phyloP scores from a whole-genome alignment of 768 basidiomycete species.

The Termitomyces sp. region DNA sequence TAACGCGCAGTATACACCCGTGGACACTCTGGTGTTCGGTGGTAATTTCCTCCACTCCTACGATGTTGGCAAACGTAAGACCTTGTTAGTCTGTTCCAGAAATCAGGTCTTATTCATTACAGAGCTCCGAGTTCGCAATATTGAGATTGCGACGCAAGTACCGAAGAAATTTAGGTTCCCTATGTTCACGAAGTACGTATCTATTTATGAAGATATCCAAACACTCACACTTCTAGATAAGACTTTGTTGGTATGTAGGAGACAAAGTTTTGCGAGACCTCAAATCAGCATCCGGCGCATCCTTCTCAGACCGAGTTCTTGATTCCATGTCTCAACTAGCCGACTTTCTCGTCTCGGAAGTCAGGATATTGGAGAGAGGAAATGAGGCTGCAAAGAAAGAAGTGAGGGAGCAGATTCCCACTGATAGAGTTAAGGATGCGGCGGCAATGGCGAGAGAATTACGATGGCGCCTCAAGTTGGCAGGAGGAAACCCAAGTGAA shows the following conservation, averaged over 20 bases:
- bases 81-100: background rate
- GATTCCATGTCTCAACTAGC: conserved; percentile 70
- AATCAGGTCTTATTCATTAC: conserved; percentile 11
- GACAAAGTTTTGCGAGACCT: conserved; percentile 78
- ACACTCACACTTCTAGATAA: conserved; percentile 26
- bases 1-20: conserved; percentile 75
- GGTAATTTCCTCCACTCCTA: conserved; percentile 97
- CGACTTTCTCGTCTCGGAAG: conserved; percentile 78
- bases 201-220: background rate
- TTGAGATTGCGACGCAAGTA: conserved; percentile 90
- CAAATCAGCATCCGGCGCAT: conserved; percentile 41
- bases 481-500: conserved; percentile 62
- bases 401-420: conserved; percentile 77
- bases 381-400: conserved; percentile 72
- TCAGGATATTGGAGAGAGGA: conserved; percentile 67
- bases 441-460: conserved; percentile 80
- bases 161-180: conserved; percentile 92
- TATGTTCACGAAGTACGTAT: conserved; percentile 66
- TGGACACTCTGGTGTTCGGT: conserved; percentile 92
- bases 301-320: conserved; percentile 54
- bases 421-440: conserved; percentile 80
- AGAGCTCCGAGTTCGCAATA: conserved; percentile 89
- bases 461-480: conserved; percentile 74
- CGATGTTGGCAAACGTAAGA: conserved; percentile 80
- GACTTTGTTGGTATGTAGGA: conserved; percentile 89